These are phyloP conservation scores for Arthrobotrys sinensis DNA, from an alignment of 2,329 filamentous ascomycete species.

Conservation along the genomic window DNA sequence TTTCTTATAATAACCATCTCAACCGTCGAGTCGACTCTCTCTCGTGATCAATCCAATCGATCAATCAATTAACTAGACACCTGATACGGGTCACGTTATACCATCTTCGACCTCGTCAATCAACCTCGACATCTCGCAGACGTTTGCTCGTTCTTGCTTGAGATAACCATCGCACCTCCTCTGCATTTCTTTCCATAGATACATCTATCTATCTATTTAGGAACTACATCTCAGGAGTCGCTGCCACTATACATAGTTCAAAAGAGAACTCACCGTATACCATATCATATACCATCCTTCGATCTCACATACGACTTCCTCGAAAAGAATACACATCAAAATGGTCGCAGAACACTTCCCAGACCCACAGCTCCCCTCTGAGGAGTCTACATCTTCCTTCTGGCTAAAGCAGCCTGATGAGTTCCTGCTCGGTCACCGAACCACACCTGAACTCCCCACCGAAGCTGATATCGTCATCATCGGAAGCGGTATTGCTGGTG, in stretches of 20 bases:
- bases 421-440: conserved; percentile 77
- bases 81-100: neutral
- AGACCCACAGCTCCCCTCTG: conserved; percentile 73
- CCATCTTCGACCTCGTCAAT: neutral
- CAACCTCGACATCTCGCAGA: conserved; percentile 40
- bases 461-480: conserved; percentile 79
- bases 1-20: neutral
- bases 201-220: conserved; percentile 2
- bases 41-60: neutral
- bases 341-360: conserved; percentile 47
- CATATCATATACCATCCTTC: neutral
- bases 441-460: conserved; percentile 76
- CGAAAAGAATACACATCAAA: conserved; percentile 3
- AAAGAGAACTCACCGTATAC: conserved; percentile 5
- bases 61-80: neutral
- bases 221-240: conserved; percentile 36
- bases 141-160: conserved; percentile 61
- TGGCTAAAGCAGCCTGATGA: conserved; percentile 80
- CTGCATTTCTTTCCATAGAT: conserved; percentile 22
- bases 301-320: neutral
- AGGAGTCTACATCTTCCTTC: conserved; percentile 77
- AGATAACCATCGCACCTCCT: conserved; percentile 53
- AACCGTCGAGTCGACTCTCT: neutral
- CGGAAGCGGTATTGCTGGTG: conserved; percentile 83
- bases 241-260: conserved; percentile 17